phyloP scores from a whole-genome alignment of 2,329 filamentous ascomycete species.

The Botrytis cinerea region DNA sequence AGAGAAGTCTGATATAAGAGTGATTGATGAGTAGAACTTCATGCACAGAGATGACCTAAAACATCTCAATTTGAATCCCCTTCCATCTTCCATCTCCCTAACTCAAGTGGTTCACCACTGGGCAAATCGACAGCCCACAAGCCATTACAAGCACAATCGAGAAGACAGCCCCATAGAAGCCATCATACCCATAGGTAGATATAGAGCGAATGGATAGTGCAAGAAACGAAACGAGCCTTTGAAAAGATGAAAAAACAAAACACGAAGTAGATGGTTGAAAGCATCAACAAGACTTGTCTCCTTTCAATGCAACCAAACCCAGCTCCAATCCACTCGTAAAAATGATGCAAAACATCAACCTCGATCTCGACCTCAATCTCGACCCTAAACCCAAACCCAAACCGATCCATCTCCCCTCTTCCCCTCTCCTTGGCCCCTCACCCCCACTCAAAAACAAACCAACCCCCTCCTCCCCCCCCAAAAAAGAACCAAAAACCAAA shows the following conservation, averaged over 20 bases:
- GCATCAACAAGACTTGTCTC: background rate
- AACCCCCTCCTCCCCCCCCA: too few relatives aligned
- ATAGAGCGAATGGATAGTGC: background rate
- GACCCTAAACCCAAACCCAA: too few relatives aligned
- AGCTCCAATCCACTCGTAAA: background rate
- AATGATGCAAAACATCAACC: background rate
- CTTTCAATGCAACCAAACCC: background rate
- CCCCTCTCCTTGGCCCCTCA: too few relatives aligned
- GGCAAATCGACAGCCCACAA: background rate
- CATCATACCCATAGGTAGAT: background rate
- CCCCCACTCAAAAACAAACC: background rate
- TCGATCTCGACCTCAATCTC: background rate
- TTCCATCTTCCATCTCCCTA: background rate
- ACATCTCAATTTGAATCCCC: background rate
- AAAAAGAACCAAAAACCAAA: background rate
- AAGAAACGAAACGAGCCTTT: background rate
- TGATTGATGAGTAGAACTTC: background rate
- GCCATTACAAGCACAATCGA: background rate
- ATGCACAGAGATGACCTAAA: background rate
- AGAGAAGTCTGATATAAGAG: background rate
- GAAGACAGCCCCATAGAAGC: background rate
- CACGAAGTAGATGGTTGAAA: background rate
- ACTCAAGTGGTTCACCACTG: background rate
- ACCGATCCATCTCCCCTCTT: fast-evolving
- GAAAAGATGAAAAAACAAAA: background rate